Evolutionary conservation across 2,329 filamentous ascomycete genomes (phyloP), one percentile per base, ranked within the genome.

Genomic region (Rutstroemia sp.): DNA sequence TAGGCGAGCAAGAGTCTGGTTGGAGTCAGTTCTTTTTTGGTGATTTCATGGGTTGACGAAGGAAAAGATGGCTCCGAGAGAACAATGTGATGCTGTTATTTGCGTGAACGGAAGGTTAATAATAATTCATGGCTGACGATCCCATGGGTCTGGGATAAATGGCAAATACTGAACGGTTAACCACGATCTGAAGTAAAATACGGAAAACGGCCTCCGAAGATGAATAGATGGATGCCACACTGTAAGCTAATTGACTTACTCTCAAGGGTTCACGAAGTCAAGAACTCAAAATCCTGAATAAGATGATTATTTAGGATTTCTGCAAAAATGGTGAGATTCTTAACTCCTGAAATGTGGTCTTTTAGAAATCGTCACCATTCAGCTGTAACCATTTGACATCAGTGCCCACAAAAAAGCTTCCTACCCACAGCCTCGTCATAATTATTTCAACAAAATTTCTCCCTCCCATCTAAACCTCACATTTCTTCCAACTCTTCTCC

Each of bases 1-100:
- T 44, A 5, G 30, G 44, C 4, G 46, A 17, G 30, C 45, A 44
- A 14, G 53, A 42, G 7, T 50, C 45, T 44, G 53, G 23, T 5
- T 55, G 53, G 53, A 27, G 21, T 42, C 53, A 50, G 9, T 50
- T 54, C 16, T 54, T 55, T 14, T 37, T 17, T n/a, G n/a, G 46
- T 4, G 53, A 44, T 9, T 17, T 27, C 23, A 47, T 37, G n/a
- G 25, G 34, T 25, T 49, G 16, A 42, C 2, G 17, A 2, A 23
- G 14, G n/a, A 25, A 3, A n/a, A 45, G 3, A 19, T 25, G 2
- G 7, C 23, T 25, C 8, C 8, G 5, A 4, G 14, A 19, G 4
- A 23, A 23, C 1, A 8, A 21, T 6, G 4, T 10, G 23, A 12
- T 14, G 7, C 41, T 27, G 25, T 27, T 27, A 6, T 34, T 34